Percentiles rank a stretch among this genome's conserved stretches.
phyloP scores from a whole-genome alignment of 2,329 filamentous ascomycete species.

The Nemania serpens region DNA sequence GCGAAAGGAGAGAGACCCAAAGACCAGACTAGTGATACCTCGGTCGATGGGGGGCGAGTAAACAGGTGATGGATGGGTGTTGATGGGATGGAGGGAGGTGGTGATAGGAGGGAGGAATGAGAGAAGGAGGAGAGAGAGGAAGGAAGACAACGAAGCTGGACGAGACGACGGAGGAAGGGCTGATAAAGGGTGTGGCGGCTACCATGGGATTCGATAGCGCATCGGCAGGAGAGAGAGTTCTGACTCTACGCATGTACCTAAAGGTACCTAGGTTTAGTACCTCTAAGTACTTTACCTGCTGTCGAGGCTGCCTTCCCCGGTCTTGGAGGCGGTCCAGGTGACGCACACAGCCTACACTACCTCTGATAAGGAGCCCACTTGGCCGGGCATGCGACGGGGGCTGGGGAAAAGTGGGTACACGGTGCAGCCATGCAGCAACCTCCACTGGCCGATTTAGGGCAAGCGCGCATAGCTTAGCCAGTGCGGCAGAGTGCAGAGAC shows the following conservation, averaged over 20 bases:
- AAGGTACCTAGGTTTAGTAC: not conserved
- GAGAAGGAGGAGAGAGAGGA: conserved; percentile 36
- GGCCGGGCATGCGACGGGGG: not conserved
- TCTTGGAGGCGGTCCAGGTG: conserved; percentile 36
- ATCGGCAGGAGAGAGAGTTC: conserved; percentile 12
- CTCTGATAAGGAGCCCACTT: conserved; percentile 29
- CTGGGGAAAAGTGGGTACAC: conserved; percentile 12
- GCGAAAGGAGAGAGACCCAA: conserved; percentile 34
- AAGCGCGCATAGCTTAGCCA: conserved; percentile 14
- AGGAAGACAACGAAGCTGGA: conserved; percentile 36
- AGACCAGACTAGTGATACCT: conserved; percentile 37
- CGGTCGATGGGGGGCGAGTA: conserved; percentile 22
- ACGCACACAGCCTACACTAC: conserved; percentile 42
- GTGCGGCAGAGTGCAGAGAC: not conserved
- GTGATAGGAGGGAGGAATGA: conserved; percentile 24
- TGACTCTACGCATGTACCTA: not conserved
- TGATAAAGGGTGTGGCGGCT: conserved; percentile 33
- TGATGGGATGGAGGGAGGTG: conserved; percentile 36
- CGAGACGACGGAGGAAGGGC: conserved; percentile 31
- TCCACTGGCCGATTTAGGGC: conserved; percentile 24
- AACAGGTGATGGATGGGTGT: conserved; percentile 25
- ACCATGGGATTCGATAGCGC: conserved; percentile 13
- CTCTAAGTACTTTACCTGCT: not conserved
- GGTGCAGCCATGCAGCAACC: conserved; percentile 23
- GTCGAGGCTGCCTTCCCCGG: conserved; percentile 35